These are phyloP conservation scores for Alnus glutinosa DNA, from an alignment of 306 rosid genomes.

Conservation along the genomic window DNA sequence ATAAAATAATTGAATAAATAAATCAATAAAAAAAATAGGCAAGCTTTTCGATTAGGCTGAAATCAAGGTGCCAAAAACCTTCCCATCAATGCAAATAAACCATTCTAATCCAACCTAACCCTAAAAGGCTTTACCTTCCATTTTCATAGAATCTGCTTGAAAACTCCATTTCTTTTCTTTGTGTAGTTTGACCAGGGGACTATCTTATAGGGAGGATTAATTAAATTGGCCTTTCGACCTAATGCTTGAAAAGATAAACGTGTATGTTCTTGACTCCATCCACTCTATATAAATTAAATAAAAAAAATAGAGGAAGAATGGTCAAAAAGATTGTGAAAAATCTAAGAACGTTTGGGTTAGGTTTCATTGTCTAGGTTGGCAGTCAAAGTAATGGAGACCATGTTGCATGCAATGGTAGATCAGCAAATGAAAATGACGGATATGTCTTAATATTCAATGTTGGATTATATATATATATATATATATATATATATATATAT, in stretches of 20 bases:
- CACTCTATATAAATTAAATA: neutral
- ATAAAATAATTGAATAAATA: too few relatives aligned
- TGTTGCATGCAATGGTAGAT: neutral
- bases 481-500: too few relatives aligned
- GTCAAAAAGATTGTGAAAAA: neutral
- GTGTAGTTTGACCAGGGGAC: neutral
- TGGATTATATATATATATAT: too few relatives aligned
- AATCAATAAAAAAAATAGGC: neutral
- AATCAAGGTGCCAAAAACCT: neutral
- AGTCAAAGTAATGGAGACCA: neutral
- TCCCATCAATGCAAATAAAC: neutral
- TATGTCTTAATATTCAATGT: too few relatives aligned
- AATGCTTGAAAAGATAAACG: neutral
- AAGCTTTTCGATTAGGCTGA: neutral
- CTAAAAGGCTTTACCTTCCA: conserved; percentile 1
- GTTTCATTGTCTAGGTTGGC: neutral
- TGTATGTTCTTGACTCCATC: neutral
- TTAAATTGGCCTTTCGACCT: neutral
- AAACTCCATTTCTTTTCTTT: neutral
- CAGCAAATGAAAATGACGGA: neutral
- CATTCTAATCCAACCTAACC: neutral
- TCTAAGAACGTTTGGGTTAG: neutral
- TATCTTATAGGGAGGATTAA: neutral
- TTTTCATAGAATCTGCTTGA: neutral
- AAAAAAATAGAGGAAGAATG: neutral